Conservation (phyloP, 768 basidiomycete genomes). For the Plicaturopsis crispa region DNA sequence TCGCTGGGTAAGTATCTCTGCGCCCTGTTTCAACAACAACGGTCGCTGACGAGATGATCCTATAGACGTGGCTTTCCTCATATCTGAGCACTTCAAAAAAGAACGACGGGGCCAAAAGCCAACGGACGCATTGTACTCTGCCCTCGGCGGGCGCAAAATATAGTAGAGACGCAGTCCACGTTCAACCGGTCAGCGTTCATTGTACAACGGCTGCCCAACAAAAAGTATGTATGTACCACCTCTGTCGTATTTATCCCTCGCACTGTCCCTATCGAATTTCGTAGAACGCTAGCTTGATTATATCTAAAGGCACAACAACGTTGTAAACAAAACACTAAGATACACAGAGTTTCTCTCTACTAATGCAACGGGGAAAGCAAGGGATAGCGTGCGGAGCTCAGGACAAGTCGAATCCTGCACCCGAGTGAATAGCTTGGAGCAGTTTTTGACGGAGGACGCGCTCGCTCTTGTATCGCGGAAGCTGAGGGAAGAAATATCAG, state of each 20-base stretch:
- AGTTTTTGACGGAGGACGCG: conserved; percentile 30
- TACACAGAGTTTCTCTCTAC: no score
- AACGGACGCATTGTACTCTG: conserved; percentile 27
- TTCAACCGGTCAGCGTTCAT: no score
- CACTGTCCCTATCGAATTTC: no score
- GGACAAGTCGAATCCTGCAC: conserved; percentile 45
- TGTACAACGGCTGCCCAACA: no score
- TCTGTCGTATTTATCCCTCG: no score
- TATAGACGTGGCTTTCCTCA: conserved; percentile 79
- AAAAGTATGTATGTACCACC: no score
- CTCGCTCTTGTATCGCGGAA: conserved; percentile 28
- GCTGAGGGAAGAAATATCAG: conserved; percentile 10
- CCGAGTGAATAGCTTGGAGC: conserved; percentile 37
- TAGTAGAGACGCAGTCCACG: no score
- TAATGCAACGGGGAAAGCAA: no score
- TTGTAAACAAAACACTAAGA: no score
- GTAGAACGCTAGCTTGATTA: no score
- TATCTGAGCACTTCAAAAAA: conserved; percentile 75
- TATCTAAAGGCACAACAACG: no score
- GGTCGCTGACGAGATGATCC: neutral
- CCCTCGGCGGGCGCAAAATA: conserved; percentile 15
- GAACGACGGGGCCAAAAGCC: conserved; percentile 35
- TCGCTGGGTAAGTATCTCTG: conserved; percentile 62
- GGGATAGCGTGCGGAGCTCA: no score
- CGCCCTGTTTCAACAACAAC: neutral